These are phyloP conservation scores for Syzygium jambos DNA, from an alignment of 345 rosid genomes.

Conservation along the genomic window DNA sequence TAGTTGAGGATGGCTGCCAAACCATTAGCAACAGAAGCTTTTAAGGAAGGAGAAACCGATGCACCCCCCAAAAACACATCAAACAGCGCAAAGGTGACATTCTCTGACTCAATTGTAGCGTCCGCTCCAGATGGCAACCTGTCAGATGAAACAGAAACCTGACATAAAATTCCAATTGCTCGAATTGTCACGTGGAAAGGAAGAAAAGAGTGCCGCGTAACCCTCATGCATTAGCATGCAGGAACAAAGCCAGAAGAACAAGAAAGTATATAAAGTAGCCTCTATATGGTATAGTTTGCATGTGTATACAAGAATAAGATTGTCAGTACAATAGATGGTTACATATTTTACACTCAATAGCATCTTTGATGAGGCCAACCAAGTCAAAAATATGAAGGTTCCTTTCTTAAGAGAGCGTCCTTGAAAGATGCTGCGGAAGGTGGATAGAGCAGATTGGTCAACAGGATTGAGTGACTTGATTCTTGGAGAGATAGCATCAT, in stretches of 20 bases:
- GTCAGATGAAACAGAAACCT: slow-evolving; percentile 57
- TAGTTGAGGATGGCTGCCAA: slow-evolving; percentile 34
- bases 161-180: neutral
- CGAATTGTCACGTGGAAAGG: neutral
- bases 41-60: slow-evolving; percentile 78
- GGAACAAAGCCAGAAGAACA: neutral
- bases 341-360: slow-evolving; percentile 35
- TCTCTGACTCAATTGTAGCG: slow-evolving; percentile 54
- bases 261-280: neutral
- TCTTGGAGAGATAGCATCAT: slow-evolving; percentile 69
- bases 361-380: slow-evolving; percentile 63
- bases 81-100: slow-evolving; percentile 52
- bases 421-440: slow-evolving; percentile 55
- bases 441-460: slow-evolving; percentile 58
- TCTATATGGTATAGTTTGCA: neutral
- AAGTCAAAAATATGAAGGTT: slow-evolving; percentile 62
- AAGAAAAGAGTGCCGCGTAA: neutral
- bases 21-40: slow-evolving; percentile 49
- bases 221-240: neutral
- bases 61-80: slow-evolving; percentile 71
- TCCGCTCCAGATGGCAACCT: slow-evolving; percentile 42
- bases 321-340: neutral
- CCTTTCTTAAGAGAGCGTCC: slow-evolving; percentile 64
- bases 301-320: neutral
- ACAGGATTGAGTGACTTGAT: slow-evolving; percentile 37